phyloP scores from a whole-genome alignment of 257 asterid species.

The Jacaranda copaia region DNA sequence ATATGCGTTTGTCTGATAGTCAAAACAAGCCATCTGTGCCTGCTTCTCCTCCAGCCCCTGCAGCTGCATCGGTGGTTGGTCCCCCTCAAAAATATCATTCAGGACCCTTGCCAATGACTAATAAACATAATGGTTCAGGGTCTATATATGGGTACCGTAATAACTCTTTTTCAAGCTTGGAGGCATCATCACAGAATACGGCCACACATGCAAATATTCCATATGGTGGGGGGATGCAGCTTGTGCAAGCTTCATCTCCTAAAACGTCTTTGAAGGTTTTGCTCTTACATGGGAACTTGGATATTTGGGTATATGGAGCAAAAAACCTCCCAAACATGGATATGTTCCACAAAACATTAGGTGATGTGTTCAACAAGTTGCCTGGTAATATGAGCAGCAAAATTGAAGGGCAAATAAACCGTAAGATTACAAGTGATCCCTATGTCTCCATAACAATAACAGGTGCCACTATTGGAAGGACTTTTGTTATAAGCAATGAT shows the following conservation, averaged over 20 bases:
- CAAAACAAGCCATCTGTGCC: conserved; percentile 50
- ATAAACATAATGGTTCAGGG: conserved; percentile 51
- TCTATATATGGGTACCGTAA: conserved; percentile 51
- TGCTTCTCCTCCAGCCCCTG: conserved; percentile 63
- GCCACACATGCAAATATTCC: conserved; percentile 39
- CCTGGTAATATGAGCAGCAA: conserved; percentile 79
- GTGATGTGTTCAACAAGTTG: conserved; percentile 80
- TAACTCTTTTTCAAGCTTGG: conserved; percentile 72
- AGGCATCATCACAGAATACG: conserved; percentile 40
- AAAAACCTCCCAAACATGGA: conserved; percentile 99
- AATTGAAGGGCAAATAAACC: conserved; percentile 78
- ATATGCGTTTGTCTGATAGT: conserved; percentile 58
- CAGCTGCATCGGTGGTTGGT: conserved; percentile 37
- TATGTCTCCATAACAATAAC: conserved; percentile 73
- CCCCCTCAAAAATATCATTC: conserved; percentile 60
- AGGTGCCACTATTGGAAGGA: conserved; percentile 83
- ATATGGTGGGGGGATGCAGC: conserved; percentile 54
- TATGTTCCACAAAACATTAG: conserved; percentile 93
- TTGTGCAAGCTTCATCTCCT: conserved; percentile 63
- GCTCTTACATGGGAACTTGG: conserved; percentile 90
- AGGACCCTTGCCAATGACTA: conserved; percentile 56
- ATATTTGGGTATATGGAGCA: conserved; percentile 84
- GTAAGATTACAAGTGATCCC: conserved; percentile 94
- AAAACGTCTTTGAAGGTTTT: conserved; percentile 68
- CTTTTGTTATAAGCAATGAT: conserved; percentile 77